These are phyloP conservation scores for Protomyces pachydermus DNA, from an alignment of 1,139 yeast genomes.

Conservation along the genomic window DNA sequence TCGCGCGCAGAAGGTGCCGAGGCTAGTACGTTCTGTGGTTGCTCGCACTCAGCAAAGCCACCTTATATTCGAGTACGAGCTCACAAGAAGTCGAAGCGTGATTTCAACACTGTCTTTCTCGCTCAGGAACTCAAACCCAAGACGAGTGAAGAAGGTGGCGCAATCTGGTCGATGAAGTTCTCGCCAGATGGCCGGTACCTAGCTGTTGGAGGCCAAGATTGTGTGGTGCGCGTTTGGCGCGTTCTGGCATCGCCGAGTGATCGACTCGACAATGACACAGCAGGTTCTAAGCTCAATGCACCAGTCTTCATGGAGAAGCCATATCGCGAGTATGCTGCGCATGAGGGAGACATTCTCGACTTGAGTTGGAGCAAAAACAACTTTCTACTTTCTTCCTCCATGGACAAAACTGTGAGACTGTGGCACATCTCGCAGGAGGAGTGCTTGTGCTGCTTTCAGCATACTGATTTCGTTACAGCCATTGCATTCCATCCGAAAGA, in stretches of 20 bases:
- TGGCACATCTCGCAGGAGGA: slow-evolving; percentile 75
- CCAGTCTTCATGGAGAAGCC: slow-evolving; percentile 80
- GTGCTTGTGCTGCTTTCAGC: slow-evolving; percentile 62
- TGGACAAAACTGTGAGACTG: slow-evolving; percentile 75
- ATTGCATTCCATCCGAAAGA: slow-evolving; percentile 80
- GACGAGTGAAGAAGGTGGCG: slow-evolving; percentile 35
- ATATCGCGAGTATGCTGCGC: slow-evolving; percentile 57
- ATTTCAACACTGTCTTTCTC: slow-evolving; percentile 57
- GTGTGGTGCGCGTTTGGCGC: slow-evolving; percentile 67
- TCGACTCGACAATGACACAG: slow-evolving; percentile 27
- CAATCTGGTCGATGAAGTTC: slow-evolving; percentile 69
- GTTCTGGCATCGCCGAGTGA: slow-evolving; percentile 68
- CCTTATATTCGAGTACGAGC: slow-evolving; percentile 42
- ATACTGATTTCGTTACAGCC: slow-evolving; percentile 77
- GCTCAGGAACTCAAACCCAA: slow-evolving; percentile 61
- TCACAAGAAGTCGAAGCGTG: slow-evolving; percentile 38
- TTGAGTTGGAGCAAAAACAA: slow-evolving; percentile 87
- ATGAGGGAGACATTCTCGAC: slow-evolving; percentile 62
- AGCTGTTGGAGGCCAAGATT: slow-evolving; percentile 79
- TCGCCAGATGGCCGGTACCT: slow-evolving; percentile 73
- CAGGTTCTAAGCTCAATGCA: slow-evolving; percentile 45
- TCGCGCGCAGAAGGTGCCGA: slow-evolving; percentile 39
- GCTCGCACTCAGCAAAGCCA: slow-evolving; percentile 38
- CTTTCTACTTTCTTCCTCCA: slow-evolving; percentile 72
- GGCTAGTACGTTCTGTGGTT: slow-evolving; percentile 37